Evolutionary conservation across 1,284 basidiomycete genomes (phyloP), one percentile per base, ranked within the genome.

Genomic region (Mrakiaceae sp.): DNA sequence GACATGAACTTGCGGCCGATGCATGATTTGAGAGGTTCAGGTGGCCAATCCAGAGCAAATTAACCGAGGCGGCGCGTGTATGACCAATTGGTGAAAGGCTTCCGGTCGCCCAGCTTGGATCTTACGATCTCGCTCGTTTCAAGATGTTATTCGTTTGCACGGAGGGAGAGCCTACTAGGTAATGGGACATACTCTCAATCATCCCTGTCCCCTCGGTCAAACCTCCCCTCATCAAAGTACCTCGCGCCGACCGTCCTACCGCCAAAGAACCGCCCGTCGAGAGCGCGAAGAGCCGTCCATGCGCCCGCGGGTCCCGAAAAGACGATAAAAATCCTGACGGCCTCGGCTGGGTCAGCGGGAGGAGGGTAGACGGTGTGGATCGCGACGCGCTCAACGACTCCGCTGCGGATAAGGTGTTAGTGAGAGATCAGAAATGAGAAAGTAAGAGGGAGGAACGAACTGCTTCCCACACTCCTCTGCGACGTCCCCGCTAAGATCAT

Each of bases 211-310:
- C 75, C 75, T 5, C 66, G 64, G 39, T 75, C 70, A 61, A 79
- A 93, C 53, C 76, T 74, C 51, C 67, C 70, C 74, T 93, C 89
- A 2, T 88, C 80, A 72, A 87, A 94, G 74, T 94, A 95, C 69
- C 85, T 80, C 51, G 88, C 91, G 53, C 85, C 81, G 46, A 96
- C 88, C 11, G 82, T 82, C 67, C 87, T 80, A 0, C 94, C 94
- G 9, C 87, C 91, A 72, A 97, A 96, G 73, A 84, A 94, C 57
- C 92, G 80, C 11, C 90, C 92, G 71, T 96, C 90, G 66, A 97
- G 81, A 73, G 92, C 90, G 58, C 87, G 83, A 1, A 92, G 88
- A 0, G 90, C 92, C 74, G 91, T 90, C 90, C 91, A 97, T 2
- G 93, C 94, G 7, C 90, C 94, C 0, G 83, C 92, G 8, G 91